Conservation (phyloP, 345 rosid species). For the Trapa incisa region DNA sequence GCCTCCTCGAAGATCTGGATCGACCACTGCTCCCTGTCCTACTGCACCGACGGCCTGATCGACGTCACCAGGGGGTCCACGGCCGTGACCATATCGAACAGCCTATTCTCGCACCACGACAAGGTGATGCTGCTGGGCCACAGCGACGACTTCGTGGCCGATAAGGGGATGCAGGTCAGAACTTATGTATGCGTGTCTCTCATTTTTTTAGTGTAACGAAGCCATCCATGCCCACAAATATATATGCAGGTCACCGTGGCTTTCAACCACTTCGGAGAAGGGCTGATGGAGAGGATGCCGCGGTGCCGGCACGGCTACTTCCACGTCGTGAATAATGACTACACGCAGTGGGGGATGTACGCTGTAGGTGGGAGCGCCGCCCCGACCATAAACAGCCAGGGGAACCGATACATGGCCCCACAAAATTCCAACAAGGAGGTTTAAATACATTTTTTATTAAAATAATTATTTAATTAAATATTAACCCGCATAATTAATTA, state of each 20-base stretch:
- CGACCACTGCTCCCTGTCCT: slow-evolving; percentile 13
- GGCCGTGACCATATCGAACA: slow-evolving; percentile 15
- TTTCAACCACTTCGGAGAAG: slow-evolving; percentile 15
- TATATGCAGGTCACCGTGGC: slow-evolving; percentile 17
- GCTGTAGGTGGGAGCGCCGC: slow-evolving; percentile 16
- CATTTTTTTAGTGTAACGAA: too few relatives aligned
- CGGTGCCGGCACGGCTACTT: slow-evolving; percentile 15
- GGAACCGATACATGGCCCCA: slow-evolving; percentile 11
- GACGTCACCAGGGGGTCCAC: slow-evolving; percentile 18
- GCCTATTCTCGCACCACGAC: slow-evolving; percentile 13
- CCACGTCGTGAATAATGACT: slow-evolving; percentile 18
- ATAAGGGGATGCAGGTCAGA: neutral
- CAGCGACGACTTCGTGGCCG: slow-evolving; percentile 16
- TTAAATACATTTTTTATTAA: too few relatives aligned
- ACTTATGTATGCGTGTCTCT: too few relatives aligned
- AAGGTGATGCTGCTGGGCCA: slow-evolving; percentile 20
- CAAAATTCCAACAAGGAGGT: slow-evolving; percentile 7
- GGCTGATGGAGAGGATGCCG: slow-evolving; percentile 14
- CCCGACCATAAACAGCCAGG: slow-evolving; percentile 18
- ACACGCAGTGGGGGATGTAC: slow-evolving; percentile 15
- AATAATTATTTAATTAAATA: neutral
- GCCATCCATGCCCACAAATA: too few relatives aligned
- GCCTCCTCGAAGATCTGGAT: slow-evolving; percentile 14
- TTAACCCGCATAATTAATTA: too few relatives aligned
- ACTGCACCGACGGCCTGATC: slow-evolving; percentile 17